Base-by-base conservation (phyloP, 495 filamentous ascomycete genomes). In the Aspergillus incahuasiensis region DNA sequence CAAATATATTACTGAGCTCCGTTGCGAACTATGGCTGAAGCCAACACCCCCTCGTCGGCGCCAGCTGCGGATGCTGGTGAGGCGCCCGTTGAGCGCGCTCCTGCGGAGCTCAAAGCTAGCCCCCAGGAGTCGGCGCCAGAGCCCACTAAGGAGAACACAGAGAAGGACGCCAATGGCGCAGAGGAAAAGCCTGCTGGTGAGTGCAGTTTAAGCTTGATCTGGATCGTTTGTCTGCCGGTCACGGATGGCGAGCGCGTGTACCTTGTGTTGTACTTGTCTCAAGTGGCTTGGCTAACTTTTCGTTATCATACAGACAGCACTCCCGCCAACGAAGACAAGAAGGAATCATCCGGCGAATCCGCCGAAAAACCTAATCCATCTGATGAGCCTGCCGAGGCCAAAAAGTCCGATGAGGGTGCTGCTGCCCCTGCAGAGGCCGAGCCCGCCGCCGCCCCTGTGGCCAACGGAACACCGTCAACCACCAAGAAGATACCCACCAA, bases 381-480 rank as follows among this genome's bases (percentile, higher is more conserved):
- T 19, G 64, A 59, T 12, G 69, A 71, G 43, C 34, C 64, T 30
- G 48, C 62, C 38, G 72, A 78, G 55, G 55, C 63, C 50, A 69
- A 75, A 59, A 67, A 68, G 55, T 59, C 66, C 22, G 59, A 62
- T 2, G 63, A 62, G 30, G 56, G 49, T 25, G 63, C 59, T 24
- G 63, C 63, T 50, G 63, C 62, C 35, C 52, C 67, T 48, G 61
- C 60, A 40, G 64, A 70, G 53, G 45, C 62, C 35, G 64, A 64
- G 35, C 54, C 62, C 56, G 59, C 63, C 24, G 35, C 56, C 28
- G 61, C 60, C n/a, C 51, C 66, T 46, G 63, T 66, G 55, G 63
- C 70, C 30, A 79, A 79, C 63, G 77, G 76, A 57, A 71, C 75
- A 22, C 72, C 79, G 48, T 67, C 73, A 13, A 64, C 72, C 9